A percentile compares a stretch with the other conserved stretches of the same genome.
phyloP scores from a whole-genome alignment of 2,329 filamentous ascomycete genomes.

The Triangularia setosa region DNA sequence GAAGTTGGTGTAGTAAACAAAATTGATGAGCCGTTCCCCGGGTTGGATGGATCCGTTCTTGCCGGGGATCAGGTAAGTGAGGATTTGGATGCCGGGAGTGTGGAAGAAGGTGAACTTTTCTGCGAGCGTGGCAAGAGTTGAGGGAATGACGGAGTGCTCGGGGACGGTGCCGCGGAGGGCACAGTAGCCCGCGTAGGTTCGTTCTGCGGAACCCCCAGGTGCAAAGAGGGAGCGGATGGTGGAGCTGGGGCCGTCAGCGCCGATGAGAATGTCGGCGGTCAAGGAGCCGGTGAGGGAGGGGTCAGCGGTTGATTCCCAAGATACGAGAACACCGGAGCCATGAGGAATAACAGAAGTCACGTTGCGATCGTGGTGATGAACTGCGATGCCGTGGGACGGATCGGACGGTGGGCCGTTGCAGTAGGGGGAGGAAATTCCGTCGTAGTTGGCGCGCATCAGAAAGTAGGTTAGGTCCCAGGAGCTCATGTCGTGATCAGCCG shows the following conservation, averaged over 20 bases:
- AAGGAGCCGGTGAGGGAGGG: constrained; percentile 27
- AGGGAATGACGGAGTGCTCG: constrained; percentile 36
- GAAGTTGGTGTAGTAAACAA: constrained; percentile 44
- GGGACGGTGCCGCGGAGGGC: constrained; percentile 40
- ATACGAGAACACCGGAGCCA: constrained; percentile 29
- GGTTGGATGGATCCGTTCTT: constrained; percentile 35
- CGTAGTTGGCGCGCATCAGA: constrained; percentile 42
- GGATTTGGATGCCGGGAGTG: constrained; percentile 36
- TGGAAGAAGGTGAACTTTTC: constrained; percentile 41
- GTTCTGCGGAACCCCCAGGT: constrained; percentile 28
- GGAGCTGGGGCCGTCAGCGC: constrained; percentile 42
- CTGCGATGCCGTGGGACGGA: constrained; percentile 29
- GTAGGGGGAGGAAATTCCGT: constrained; percentile 34
- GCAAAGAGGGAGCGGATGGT: constrained; percentile 34
- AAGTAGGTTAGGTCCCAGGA: constrained; percentile 46
- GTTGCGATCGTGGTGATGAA: constrained; percentile 33
- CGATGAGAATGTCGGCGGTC: constrained; percentile 38
- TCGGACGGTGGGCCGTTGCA: constrained; percentile 28
- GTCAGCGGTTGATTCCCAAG: constrained; percentile 33
- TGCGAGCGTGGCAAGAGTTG: constrained; percentile 32
- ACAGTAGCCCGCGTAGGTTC: constrained; percentile 39
- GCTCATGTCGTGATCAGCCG: constrained; percentile 42
- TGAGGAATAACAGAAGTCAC: constrained; percentile 30
- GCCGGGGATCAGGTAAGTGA: constrained; percentile 41
- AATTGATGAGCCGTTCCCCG: constrained; percentile 41